Conservation (phyloP, 768 basidiomycete species). For the Tricholomella constricta region DNA sequence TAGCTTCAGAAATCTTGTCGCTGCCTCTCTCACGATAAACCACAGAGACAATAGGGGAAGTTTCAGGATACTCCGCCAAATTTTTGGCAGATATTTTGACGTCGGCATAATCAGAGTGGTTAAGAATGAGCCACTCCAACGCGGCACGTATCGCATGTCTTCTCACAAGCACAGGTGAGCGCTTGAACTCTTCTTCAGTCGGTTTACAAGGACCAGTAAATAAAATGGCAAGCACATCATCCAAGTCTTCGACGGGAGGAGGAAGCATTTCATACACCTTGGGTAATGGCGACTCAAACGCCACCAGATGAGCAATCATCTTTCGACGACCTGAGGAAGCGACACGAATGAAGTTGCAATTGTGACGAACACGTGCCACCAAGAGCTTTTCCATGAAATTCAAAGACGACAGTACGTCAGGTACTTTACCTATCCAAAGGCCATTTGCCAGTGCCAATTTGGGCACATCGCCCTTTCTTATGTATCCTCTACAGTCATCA, state of each 20-base stretch:
- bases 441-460: slow-evolving; percentile 29
- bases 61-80: slow-evolving; percentile 22
- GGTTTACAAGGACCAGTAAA: slow-evolving; percentile 31
- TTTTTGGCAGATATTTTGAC: slow-evolving; percentile 29
- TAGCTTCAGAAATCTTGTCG: neutral
- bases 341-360: no score
- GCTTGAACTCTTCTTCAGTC: slow-evolving; percentile 22
- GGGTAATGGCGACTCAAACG: no score
- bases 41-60: slow-evolving; percentile 24
- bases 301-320: no score
- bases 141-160: slow-evolving; percentile 15
- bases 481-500: slow-evolving; percentile 29
- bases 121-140: slow-evolving; percentile 37
- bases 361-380: no score
- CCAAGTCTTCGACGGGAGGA: slow-evolving; percentile 23
- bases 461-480: slow-evolving; percentile 17
- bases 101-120: slow-evolving; percentile 35
- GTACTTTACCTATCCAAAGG: slow-evolving; percentile 38
- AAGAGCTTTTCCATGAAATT: no score
- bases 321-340: no score
- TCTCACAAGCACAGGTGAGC: slow-evolving; percentile 3
- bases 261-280: no score
- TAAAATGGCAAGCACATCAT: slow-evolving; percentile 34
- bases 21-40: slow-evolving; percentile 13
- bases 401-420: slow-evolving; percentile 16